Conservation (phyloP, 257 asterid species). For the Jacaranda mimosifolia region DNA sequence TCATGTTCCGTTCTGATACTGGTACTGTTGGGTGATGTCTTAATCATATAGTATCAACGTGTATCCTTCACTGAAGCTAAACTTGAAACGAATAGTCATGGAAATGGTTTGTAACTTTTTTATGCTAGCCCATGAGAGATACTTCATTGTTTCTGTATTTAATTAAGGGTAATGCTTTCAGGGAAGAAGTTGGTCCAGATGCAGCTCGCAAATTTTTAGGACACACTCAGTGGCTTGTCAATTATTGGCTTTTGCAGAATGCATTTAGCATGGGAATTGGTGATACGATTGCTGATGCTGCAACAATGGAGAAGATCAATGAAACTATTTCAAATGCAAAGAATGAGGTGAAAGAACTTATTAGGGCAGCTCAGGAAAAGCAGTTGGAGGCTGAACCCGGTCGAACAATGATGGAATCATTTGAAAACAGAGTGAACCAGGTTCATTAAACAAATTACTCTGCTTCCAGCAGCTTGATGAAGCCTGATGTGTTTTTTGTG, state of each 20-base stretch:
- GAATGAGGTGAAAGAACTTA: constrained; percentile 87
- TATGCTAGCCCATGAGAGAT: neutral
- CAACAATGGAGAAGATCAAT: constrained; percentile 86
- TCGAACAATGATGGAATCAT: constrained; percentile 95
- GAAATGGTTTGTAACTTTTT: neutral
- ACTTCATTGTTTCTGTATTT: constrained; percentile 15
- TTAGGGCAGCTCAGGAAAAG: constrained; percentile 75
- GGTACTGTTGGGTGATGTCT: neutral
- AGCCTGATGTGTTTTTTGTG: constrained; percentile 26
- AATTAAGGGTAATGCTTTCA: constrained; percentile 43
- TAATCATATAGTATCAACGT: neutral
- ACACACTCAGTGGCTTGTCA: constrained; percentile 99
- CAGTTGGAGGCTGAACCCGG: constrained; percentile 98
- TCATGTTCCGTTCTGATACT: neutral
- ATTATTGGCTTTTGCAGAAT: constrained; percentile 97
- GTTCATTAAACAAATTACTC: constrained; percentile 44
- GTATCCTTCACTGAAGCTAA: neutral
- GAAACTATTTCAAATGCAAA: constrained; percentile 89
- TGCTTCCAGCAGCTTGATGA: constrained; percentile 21
- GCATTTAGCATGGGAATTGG: constrained; percentile 99
- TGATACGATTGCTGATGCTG: constrained; percentile 97
- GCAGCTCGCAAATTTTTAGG: constrained; percentile 99
- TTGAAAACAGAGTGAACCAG: constrained; percentile 98
- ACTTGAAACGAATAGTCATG: constrained; percentile 1
- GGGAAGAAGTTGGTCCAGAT: constrained; percentile 99